Evolutionary conservation across 2,329 filamentous ascomycete species (phyloP), one percentile per base, ranked within the genome.

Genomic region (Thielaviopsis punctulata): DNA sequence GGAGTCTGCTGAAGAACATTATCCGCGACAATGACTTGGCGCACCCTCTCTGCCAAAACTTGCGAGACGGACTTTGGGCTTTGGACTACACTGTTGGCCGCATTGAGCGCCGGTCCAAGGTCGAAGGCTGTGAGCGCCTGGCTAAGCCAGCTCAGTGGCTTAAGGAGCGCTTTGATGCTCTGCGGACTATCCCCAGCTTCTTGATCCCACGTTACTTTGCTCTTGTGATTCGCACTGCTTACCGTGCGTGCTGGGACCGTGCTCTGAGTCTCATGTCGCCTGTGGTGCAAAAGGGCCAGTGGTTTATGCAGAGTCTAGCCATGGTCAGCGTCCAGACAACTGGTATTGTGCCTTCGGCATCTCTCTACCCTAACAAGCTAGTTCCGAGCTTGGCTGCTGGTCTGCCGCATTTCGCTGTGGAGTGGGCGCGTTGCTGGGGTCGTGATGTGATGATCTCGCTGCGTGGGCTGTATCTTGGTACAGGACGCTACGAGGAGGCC

Each of bases 351-450:
- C 86, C 86, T 61, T 95, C 88, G 12, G 89, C 84, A 2, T 96
- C 90, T 0, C 69, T 98, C 10, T 95, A 87, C 75, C 90, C 92
- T 0, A 76, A 81, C 58, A 90, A 86, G 64, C 70, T 77, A 19
- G 88, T 95, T 0, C 86, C 90, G 1, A 90, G 84, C 48, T 73
- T 98, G 59, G 90, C 92, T 18, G 92, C 92, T 27, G 92, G 92
- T 15, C 70, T 98, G 46, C 92, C 92, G 33, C 92, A 98, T 66
- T 98, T 98, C 62, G 79, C 92, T 0, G 83, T 86, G 8, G 83
- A 88, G 60, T 98, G 92, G 89, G 89, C 90, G 48, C 79, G 92
- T 60, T 95, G 90, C 66, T 98, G 92, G 92, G 92, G 93, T 7
- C 82, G 92, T 52, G 92, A 98, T 64, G 87, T 95, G 12, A 96